Percentiles rank a stretch among this genome's conserved stretches.
Conservation (phyloP, 2,329 filamentous ascomycete genomes). For the Ophiocordyceps australis region DNA sequence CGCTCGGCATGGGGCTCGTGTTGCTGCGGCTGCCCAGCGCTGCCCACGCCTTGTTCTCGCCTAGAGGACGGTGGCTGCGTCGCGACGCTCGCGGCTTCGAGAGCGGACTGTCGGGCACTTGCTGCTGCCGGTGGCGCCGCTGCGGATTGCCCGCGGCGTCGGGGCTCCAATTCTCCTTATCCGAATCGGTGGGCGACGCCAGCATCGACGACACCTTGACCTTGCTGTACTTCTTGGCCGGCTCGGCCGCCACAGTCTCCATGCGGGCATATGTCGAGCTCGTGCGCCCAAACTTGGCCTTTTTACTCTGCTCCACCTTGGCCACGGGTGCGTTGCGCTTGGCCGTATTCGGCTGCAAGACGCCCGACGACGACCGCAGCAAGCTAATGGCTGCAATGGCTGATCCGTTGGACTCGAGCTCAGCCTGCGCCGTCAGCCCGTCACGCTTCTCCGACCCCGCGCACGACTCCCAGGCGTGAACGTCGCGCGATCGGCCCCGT, state of each 20-base stretch:
- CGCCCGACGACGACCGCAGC: constrained; percentile 47
- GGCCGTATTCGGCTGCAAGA: constrained; percentile 34
- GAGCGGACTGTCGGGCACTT: constrained; percentile 14
- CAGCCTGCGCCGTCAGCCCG: constrained; percentile 62
- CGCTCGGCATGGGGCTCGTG: constrained; percentile 20
- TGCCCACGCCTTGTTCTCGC: constrained; percentile 17
- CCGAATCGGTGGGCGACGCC: constrained; percentile 44
- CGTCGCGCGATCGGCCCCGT: constrained; percentile 67
- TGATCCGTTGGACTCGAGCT: constrained; percentile 63
- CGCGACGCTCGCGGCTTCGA: constrained; percentile 16
- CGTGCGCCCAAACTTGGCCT: constrained; percentile 40
- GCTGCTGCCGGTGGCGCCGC: constrained; percentile 12
- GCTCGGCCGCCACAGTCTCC: constrained; percentile 21
- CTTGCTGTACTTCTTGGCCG: constrained; percentile 18
- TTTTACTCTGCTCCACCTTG: constrained; percentile 11
- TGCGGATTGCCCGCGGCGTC: constrained; percentile 25
- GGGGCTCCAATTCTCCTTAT: constrained; percentile 83
- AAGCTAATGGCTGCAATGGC: constrained; percentile 69
- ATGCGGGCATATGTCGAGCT: constrained; percentile 44
- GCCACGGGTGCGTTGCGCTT: constrained; percentile 42
- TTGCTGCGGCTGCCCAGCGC: constrained; percentile 18
- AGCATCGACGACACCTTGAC: constrained; percentile 19
- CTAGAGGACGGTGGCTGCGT: constrained; percentile 20
- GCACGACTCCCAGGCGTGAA: constrained; percentile 80
- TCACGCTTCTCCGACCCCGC: constrained; percentile 67